These are phyloP conservation scores for Boletus rubescentipes DNA, from an alignment of 768 basidiomycete genomes.

Conservation along the genomic window DNA sequence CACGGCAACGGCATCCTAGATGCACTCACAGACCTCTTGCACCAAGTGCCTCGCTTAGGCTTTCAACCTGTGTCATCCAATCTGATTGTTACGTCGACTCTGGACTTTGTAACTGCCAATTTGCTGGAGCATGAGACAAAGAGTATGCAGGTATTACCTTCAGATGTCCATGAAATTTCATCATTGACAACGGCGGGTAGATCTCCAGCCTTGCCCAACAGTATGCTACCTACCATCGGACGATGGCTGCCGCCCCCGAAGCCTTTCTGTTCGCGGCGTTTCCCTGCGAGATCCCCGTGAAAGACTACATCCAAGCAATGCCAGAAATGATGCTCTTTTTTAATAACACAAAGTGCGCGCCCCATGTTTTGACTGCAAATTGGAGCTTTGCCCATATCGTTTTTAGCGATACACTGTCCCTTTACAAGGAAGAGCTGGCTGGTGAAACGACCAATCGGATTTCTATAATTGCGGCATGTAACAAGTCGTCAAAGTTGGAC, in stretches of 20 bases:
- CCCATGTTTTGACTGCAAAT: not conserved
- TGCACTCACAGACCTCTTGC: constrained; percentile 28
- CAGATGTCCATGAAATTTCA: too few species aligned
- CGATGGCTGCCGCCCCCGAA: constrained; percentile 28
- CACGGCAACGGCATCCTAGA: constrained; percentile 34
- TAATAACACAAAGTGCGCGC: constrained; percentile 34
- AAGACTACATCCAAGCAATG: constrained; percentile 34
- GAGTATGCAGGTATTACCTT: constrained; percentile 21
- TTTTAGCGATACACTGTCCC: constrained; percentile 37
- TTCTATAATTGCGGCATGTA: constrained; percentile 27
- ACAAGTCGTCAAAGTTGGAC: constrained; percentile 23
- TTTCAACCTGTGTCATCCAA: constrained; percentile 30
- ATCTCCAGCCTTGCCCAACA: constrained; percentile 12
- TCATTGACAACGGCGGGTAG: not conserved
- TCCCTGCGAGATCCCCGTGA: constrained; percentile 29
- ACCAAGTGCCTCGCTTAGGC: constrained; percentile 19
- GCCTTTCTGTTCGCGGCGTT: constrained; percentile 36
- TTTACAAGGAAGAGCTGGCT: constrained; percentile 37
- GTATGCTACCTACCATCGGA: constrained; percentile 20
- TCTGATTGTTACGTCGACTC: constrained; percentile 33
- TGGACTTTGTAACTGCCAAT: constrained; percentile 34
- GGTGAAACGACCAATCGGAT: constrained; percentile 34
- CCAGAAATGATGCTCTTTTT: constrained; percentile 32
- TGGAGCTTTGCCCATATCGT: not conserved
- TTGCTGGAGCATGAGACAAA: constrained; percentile 31